Conservation (phyloP, 2,329 filamentous ascomycete genomes). For the Monosporascus sp. region DNA sequence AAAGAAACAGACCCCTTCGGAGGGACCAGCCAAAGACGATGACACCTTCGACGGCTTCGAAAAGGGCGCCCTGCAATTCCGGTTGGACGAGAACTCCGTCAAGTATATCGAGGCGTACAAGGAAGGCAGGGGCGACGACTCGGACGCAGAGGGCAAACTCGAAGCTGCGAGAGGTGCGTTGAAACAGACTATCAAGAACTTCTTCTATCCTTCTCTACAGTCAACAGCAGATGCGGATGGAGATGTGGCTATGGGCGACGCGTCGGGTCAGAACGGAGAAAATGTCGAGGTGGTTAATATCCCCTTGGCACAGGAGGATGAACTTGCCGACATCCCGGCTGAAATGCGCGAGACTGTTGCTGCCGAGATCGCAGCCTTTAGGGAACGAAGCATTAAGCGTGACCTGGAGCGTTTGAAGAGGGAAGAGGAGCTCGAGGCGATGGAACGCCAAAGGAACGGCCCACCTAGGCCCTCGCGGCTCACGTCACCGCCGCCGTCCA, state of each 20-base stretch:
- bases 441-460: slow-evolving; percentile 70
- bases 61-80: slow-evolving; percentile 64
- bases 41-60: slow-evolving; percentile 52
- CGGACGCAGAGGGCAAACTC: slow-evolving; percentile 60
- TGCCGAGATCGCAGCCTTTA: slow-evolving; percentile 88
- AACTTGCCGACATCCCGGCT: slow-evolving; percentile 88
- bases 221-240: slow-evolving; percentile 55
- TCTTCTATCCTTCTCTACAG: slow-evolving; percentile 61
- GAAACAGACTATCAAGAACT: slow-evolving; percentile 59
- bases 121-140: slow-evolving; percentile 57
- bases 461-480: slow-evolving; percentile 59
- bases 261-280: slow-evolving; percentile 47
- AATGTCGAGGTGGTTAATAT: slow-evolving; percentile 86
- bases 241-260: slow-evolving; percentile 65
- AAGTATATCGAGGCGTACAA: slow-evolving; percentile 84
- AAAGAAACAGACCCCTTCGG: slow-evolving; percentile 60
- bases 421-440: slow-evolving; percentile 88
- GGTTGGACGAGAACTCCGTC: slow-evolving; percentile 75
- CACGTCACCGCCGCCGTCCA: slow-evolving; percentile 62
- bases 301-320: slow-evolving; percentile 80
- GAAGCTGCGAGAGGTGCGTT: slow-evolving; percentile 65
- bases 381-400: slow-evolving; percentile 81
- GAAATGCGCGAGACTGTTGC: slow-evolving; percentile 96
- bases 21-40: slow-evolving; percentile 35
- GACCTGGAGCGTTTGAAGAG: slow-evolving; percentile 81